phyloP scores from a whole-genome alignment of 2,329 filamentous ascomycete genomes.

The Phyllosticta capitalensis region DNA sequence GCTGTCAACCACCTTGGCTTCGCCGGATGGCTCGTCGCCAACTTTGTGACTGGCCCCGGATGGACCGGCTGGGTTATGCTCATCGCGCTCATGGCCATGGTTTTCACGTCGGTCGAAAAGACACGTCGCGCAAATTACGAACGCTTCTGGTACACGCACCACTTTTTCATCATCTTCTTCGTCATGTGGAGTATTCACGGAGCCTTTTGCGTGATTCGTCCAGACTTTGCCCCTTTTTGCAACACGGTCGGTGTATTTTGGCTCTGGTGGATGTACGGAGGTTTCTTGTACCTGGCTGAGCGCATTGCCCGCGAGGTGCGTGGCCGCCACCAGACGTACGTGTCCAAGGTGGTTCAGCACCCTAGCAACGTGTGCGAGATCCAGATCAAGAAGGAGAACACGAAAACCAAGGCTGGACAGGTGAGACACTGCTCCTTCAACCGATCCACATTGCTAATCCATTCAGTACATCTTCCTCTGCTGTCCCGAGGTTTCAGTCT shows the following conservation, averaged over 20 bases:
- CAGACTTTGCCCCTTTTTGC: slow-evolving; percentile 72
- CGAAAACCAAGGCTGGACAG: slow-evolving; percentile 62
- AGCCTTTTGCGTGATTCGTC: slow-evolving; percentile 83
- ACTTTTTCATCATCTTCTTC: slow-evolving; percentile 82
- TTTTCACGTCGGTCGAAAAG: slow-evolving; percentile 67
- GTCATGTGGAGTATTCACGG: slow-evolving; percentile 87
- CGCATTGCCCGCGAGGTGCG: slow-evolving; percentile 68
- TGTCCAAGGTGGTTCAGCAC: slow-evolving; percentile 83
- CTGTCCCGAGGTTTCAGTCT: slow-evolving; percentile 75
- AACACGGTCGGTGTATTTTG: slow-evolving; percentile 71
- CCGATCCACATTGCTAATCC: no score
- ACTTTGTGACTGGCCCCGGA: slow-evolving; percentile 69
- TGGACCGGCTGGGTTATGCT: slow-evolving; percentile 86
- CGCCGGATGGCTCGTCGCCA: slow-evolving; percentile 67
- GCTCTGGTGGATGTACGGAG: slow-evolving; percentile 84
- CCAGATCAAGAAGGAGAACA: slow-evolving; percentile 84
- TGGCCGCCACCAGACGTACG: slow-evolving; percentile 73
- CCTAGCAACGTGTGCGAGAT: slow-evolving; percentile 84
- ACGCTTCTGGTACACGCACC: slow-evolving; percentile 85
- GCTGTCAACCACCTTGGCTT: slow-evolving; percentile 67
- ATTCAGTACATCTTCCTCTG: slow-evolving; percentile 72
- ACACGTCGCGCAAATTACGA: slow-evolving; percentile 73
- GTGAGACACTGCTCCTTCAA: no score
- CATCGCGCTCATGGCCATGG: slow-evolving; percentile 67
- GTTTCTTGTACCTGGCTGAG: slow-evolving; percentile 72